A percentile compares a stretch with the other conserved stretches of the same genome.
Evolutionary conservation across 2,329 filamentous ascomycete species (phyloP).

Genomic region (Thelonectria rubi): DNA sequence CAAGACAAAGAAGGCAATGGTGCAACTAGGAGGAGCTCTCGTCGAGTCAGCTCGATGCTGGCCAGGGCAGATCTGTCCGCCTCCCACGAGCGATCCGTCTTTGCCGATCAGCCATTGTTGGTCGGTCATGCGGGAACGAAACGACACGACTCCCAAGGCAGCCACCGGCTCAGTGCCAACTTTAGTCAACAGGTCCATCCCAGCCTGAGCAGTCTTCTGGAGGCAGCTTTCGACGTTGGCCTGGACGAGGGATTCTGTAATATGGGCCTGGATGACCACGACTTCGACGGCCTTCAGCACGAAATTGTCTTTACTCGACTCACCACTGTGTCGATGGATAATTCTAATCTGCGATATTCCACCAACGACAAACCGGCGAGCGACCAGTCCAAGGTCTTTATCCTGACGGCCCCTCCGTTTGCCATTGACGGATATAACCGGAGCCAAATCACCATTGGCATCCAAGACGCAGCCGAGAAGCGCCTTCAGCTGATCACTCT

Average conservation of each 20-base stretch:
- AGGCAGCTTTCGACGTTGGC: slow-evolving; percentile 73
- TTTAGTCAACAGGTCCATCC: slow-evolving; percentile 58
- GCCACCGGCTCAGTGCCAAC: slow-evolving; percentile 53
- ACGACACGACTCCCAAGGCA: slow-evolving; percentile 75
- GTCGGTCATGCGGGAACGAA: slow-evolving; percentile 58
- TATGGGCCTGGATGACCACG: slow-evolving; percentile 77
- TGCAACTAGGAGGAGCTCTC: slow-evolving; percentile 67
- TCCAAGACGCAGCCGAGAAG: slow-evolving; percentile 74
- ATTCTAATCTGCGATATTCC: slow-evolving; percentile 68
- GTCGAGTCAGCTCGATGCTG: slow-evolving; percentile 90
- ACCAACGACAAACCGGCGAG: slow-evolving; percentile 62
- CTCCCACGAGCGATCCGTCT: slow-evolving; percentile 82
- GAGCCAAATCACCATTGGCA: slow-evolving; percentile 70
- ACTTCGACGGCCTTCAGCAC: slow-evolving; percentile 74
- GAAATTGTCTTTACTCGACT: slow-evolving; percentile 79
- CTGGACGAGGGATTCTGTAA: slow-evolving; percentile 77
- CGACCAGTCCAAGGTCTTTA: slow-evolving; percentile 70
- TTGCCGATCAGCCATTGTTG: slow-evolving; percentile 70
- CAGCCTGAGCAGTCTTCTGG: slow-evolving; percentile 69
- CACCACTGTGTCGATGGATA: slow-evolving; percentile 71
- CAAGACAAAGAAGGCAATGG: slow-evolving; percentile 65
- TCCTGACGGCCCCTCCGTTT: slow-evolving; percentile 68
- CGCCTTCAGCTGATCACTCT: slow-evolving; percentile 74
- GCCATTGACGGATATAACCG: slow-evolving; percentile 62
- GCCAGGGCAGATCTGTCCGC: slow-evolving; percentile 87